Evolutionary conservation across 2,329 filamentous ascomycete species (phyloP).

Genomic region (Fusarium concolor): DNA sequence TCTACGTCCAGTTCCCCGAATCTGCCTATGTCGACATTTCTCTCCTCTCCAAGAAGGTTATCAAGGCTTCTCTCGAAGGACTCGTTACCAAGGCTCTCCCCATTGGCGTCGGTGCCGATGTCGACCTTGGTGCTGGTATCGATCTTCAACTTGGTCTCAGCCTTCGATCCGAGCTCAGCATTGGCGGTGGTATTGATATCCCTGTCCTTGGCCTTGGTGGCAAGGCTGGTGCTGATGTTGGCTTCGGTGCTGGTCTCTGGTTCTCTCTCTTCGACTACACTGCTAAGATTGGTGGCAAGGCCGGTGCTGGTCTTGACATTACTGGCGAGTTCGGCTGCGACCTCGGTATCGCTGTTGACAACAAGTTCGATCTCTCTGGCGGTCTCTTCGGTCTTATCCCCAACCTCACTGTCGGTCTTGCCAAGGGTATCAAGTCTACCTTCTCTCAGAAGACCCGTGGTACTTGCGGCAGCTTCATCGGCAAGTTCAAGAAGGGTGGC

Average conservation of each 20-base stretch:
- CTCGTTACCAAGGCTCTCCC: constrained; percentile 46
- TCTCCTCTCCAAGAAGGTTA: constrained; percentile 54
- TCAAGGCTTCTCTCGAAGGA: constrained; percentile 56
- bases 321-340: constrained; percentile 35
- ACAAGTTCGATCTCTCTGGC: constrained; percentile 37
- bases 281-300: constrained; percentile 53
- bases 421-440: constrained; percentile 27
- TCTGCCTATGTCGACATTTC: constrained; percentile 55
- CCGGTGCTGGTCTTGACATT: constrained; percentile 51
- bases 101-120: constrained; percentile 41
- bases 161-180: constrained; percentile 60
- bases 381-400: constrained; percentile 55
- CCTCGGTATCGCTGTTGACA: constrained; percentile 40
- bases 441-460: constrained; percentile 36
- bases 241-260: constrained; percentile 57
- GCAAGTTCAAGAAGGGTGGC: constrained; percentile 26
- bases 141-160: constrained; percentile 62
- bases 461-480: constrained; percentile 31
- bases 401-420: constrained; percentile 54
- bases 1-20: constrained; percentile 63
- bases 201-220: constrained; percentile 49
- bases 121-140: constrained; percentile 55
- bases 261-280: constrained; percentile 66
- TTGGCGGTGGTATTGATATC: constrained; percentile 49
- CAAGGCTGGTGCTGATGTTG: constrained; percentile 52